A percentile compares a stretch with the other conserved stretches of the same genome.
Evolutionary conservation across 2,329 filamentous ascomycete species (phyloP).

Genomic region (Epichloe elymi): DNA sequence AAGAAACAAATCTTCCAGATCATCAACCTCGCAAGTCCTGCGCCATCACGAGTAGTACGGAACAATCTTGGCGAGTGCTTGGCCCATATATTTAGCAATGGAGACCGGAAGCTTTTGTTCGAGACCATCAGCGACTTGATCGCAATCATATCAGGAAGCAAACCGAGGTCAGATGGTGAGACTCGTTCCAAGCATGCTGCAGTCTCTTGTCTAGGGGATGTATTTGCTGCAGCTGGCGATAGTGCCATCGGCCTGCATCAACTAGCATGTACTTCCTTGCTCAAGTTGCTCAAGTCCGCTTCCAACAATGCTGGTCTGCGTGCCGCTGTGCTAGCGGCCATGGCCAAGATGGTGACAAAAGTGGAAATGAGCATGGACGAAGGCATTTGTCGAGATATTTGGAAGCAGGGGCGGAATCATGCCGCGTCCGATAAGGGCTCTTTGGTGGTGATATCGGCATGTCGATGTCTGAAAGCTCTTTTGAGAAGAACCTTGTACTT

Average conservation of each 20-base stretch:
- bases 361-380: constrained; percentile 73
- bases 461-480: constrained; percentile 64
- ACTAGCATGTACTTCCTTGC: constrained; percentile 54
- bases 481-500: constrained; percentile 66
- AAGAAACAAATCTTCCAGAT: constrained; percentile 94
- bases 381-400: constrained; percentile 71
- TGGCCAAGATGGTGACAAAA: constrained; percentile 65
- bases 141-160: constrained; percentile 56
- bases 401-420: constrained; percentile 76
- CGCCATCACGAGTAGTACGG: constrained; percentile 76
- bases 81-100: constrained; percentile 67
- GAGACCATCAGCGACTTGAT: constrained; percentile 88
- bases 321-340: constrained; percentile 60
- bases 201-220: constrained; percentile 71
- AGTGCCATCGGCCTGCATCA: constrained; percentile 77
- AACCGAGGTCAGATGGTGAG: constrained; percentile 63
- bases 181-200: constrained; percentile 74
- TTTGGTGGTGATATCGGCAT: constrained; percentile 66
- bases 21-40: constrained; percentile 69
- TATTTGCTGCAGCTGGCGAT: constrained; percentile 86
- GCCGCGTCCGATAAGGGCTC: constrained; percentile 70
- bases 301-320: constrained; percentile 71
- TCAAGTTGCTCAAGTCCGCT: constrained; percentile 70
- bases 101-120: constrained; percentile 83
- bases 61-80: constrained; percentile 81